Evolutionary conservation across 192 early-diverging fungal species (phyloP).

Genomic region (Podila minutissima): DNA sequence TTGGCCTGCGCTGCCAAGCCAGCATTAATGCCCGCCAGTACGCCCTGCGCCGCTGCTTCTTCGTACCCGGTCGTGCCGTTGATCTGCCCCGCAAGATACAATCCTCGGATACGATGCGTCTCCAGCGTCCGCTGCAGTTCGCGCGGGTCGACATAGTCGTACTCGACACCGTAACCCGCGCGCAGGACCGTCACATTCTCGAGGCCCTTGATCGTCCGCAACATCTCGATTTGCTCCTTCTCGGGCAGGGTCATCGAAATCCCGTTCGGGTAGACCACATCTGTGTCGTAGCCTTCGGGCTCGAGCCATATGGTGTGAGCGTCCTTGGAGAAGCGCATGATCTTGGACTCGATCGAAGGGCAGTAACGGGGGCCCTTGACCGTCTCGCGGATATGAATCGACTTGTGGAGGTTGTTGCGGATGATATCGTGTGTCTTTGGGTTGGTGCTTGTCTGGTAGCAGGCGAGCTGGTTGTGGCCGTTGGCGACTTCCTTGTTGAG

Average conservation of each 20-base stretch:
- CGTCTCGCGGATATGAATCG: slow-evolving; percentile 86
- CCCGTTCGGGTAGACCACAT: slow-evolving; percentile 85
- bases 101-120: slow-evolving; percentile 79
- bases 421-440: slow-evolving; percentile 72
- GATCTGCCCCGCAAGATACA: slow-evolving; percentile 87
- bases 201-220: slow-evolving; percentile 78
- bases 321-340: slow-evolving; percentile 76
- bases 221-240: slow-evolving; percentile 73
- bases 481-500: slow-evolving; percentile 74
- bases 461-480: slow-evolving; percentile 73
- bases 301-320: slow-evolving; percentile 83
- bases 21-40: slow-evolving; percentile 83
- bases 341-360: slow-evolving; percentile 85
- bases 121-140: slow-evolving; percentile 79
- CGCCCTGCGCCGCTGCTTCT: slow-evolving; percentile 84
- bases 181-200: slow-evolving; percentile 76
- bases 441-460: slow-evolving; percentile 84
- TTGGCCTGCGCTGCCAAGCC: slow-evolving; percentile 63
- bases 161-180: slow-evolving; percentile 84
- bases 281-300: slow-evolving; percentile 75
- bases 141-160: slow-evolving; percentile 86
- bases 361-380: slow-evolving; percentile 86
- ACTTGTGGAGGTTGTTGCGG: slow-evolving; percentile 76
- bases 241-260: slow-evolving; percentile 89
- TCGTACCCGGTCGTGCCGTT: slow-evolving; percentile 92